A percentile compares a stretch with the other conserved stretches of the same genome.
Evolutionary conservation across 352 stramenopile species (phyloP).

Genomic region (Pythium dissotocum): DNA sequence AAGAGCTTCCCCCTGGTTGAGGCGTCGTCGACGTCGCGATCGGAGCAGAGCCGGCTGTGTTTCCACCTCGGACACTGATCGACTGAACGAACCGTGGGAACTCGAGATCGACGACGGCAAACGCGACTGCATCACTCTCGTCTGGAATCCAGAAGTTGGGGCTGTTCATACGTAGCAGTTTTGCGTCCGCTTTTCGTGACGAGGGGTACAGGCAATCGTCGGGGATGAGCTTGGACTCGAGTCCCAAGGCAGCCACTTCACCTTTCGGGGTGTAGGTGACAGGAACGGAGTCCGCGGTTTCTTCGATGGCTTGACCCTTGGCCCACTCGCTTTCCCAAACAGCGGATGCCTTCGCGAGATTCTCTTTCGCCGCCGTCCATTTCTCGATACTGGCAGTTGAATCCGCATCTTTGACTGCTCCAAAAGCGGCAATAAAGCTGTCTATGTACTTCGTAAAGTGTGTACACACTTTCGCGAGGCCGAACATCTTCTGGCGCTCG

Average conservation of each 20-base stretch:
- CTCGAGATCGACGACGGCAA: slow-evolving; percentile 71
- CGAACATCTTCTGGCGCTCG: slow-evolving; percentile 72
- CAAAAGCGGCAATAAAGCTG: slow-evolving; percentile 22
- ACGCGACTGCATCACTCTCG: slow-evolving; percentile 48
- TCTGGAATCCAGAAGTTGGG: slow-evolving; percentile 62
- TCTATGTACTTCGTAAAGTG: slow-evolving; percentile 61
- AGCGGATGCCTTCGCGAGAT: slow-evolving; percentile 31
- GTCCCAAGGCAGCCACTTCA: slow-evolving; percentile 48
- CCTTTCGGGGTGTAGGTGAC: slow-evolving; percentile 46
- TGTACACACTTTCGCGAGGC: slow-evolving; percentile 45
- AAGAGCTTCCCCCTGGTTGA: background rate
- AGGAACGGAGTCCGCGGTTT: slow-evolving; percentile 17
- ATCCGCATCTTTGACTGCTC: background rate
- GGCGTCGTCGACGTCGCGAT: slow-evolving; percentile 13
- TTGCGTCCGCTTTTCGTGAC: slow-evolving; percentile 58
- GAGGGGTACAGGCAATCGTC: slow-evolving; percentile 64
- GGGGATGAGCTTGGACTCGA: slow-evolving; percentile 59
- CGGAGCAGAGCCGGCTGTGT: slow-evolving; percentile 20
- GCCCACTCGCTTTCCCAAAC: slow-evolving; percentile 43
- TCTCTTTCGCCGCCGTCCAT: slow-evolving; percentile 43
- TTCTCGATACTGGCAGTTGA: slow-evolving; percentile 17
- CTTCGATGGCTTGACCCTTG: slow-evolving; percentile 22
- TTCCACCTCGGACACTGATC: slow-evolving; percentile 58
- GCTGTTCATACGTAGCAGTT: slow-evolving; percentile 57
- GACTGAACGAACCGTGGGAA: slow-evolving; percentile 67